These are phyloP conservation scores for Amphibolis antarctica DNA, from an alignment of 106 monocot species.

Conservation along the genomic window DNA sequence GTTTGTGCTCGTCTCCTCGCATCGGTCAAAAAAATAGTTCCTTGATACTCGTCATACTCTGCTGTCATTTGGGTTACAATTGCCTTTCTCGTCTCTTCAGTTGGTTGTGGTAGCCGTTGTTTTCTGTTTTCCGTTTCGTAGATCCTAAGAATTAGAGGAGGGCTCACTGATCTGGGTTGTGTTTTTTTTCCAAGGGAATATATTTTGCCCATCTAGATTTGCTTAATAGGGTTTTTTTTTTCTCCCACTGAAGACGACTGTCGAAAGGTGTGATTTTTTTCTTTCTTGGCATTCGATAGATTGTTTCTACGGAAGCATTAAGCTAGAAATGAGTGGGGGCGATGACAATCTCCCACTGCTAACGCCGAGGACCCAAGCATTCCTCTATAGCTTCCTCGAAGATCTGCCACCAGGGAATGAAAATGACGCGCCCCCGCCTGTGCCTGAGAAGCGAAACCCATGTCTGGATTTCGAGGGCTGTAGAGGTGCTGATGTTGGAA, in stretches of 20 bases:
- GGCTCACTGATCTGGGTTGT: background rate
- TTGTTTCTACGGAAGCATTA: background rate
- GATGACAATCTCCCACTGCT: conserved; percentile 31
- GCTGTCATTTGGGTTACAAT: background rate
- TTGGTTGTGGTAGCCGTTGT: background rate
- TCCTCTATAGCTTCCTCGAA: conserved; percentile 34
- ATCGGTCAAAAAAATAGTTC: background rate
- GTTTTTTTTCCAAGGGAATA: background rate
- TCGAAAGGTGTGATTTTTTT: background rate
- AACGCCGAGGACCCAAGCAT: conserved; percentile 46
- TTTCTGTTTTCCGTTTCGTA: background rate
- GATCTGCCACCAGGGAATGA: conserved; percentile 21
- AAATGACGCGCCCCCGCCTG: conserved; percentile 3
- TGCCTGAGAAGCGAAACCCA: conserved; percentile 10
- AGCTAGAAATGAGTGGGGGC: conserved; percentile 18
- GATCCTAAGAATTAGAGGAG: conserved; percentile 1
- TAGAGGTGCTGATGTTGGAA: conserved; percentile 13
- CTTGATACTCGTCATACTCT: conserved; percentile 1
- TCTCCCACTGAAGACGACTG: background rate
- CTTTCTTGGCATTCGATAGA: background rate
- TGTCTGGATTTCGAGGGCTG: conserved; percentile 1
- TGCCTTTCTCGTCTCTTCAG: too few relatives aligned
- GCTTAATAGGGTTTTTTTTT: background rate
- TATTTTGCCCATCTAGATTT: conserved; percentile 2
- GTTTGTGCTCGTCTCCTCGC: background rate